Base-by-base conservation (phyloP, 2,329 filamentous ascomycete species). In the Reticulascus tulasneorum region DNA sequence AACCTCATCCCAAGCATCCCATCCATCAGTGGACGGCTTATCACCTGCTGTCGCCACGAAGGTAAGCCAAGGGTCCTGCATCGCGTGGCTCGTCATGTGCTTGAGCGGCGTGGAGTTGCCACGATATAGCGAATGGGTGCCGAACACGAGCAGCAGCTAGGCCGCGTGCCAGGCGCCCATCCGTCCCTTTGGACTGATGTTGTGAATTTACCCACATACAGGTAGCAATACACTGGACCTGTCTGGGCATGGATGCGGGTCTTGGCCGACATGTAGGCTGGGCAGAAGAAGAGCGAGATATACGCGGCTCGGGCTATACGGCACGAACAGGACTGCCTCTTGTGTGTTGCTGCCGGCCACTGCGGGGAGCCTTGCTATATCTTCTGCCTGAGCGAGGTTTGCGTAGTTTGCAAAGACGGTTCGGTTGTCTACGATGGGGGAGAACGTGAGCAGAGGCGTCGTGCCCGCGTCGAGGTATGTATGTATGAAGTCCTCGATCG, bases 371-470 rank as follows among this genome's bases (percentile, higher is more conserved):
- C 9, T 4, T 27, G 24, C 24, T 27, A n/a, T n/a, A n/a, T n/a
- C n/a, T n/a, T n/a, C n/a, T n/a, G n/a, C n/a, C n/a, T n/a, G n/a
- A n/a, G n/a, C n/a, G n/a, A n/a, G n/a, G n/a, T n/a, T n/a, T n/a
- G 50, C 55, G 31, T 59, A 61, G 37, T 62, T 56, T 12, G 47
- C 35, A 32, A 58, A 63, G 13, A 61, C 54, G 9, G 51, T 48
- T 23, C 40, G 42, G 21, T 54, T 46, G 23, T 64, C 58, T 5
- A 50, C 41, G 3, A 52, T 51, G 2, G 60, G 55, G 4, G 49
- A 48, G 27, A 63, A 62, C 26, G 49, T 50, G 3, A 62, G 34
- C 2, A 39, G 30, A 18, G 56, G 52, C 9, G 47, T 45, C 10
- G 46, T 52, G 2, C 33, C 39, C 2, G 48, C 45, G 17, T 56